phyloP scores from a whole-genome alignment of 331 rosid species.

The Pyrus hybrid region DNA sequence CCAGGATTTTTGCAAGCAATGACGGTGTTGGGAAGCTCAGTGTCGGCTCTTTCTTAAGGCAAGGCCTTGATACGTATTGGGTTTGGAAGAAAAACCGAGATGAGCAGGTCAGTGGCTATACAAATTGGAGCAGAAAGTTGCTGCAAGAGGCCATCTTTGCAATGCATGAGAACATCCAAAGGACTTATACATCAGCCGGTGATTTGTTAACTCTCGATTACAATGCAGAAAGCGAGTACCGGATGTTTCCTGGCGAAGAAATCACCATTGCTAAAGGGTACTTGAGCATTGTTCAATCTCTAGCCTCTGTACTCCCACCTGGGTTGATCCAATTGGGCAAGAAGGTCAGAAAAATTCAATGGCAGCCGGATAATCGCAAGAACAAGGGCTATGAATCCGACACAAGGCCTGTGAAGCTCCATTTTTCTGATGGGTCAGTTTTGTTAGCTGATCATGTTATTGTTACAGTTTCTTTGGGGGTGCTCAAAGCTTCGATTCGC shows the following conservation, averaged over 20 bases:
- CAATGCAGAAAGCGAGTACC: constrained; percentile 71
- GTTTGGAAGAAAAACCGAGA: constrained; percentile 23
- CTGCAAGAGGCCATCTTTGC: constrained; percentile 68
- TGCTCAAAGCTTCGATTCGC: constrained; percentile 64
- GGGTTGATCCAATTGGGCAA: constrained; percentile 62
- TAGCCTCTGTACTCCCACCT: constrained; percentile 80
- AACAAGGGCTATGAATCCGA: constrained; percentile 17
- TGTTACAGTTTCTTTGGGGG: constrained; percentile 87
- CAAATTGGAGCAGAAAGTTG: constrained; percentile 49
- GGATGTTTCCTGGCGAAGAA: constrained; percentile 87
- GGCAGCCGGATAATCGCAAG: constrained; percentile 48
- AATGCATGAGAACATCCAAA: constrained; percentile 69
- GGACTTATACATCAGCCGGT: constrained; percentile 89
- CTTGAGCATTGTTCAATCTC: constrained; percentile 48
- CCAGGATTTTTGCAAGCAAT: constrained; percentile 13
- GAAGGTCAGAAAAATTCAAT: constrained; percentile 67
- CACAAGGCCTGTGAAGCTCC: constrained; percentile 66
- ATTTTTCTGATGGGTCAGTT: constrained; percentile 67
- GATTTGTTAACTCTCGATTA: constrained; percentile 63
- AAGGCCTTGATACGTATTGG: constrained; percentile 57
- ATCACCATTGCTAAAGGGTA: constrained; percentile 93
- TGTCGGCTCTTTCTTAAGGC: constrained; percentile 56
- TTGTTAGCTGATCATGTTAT: constrained; percentile 84
- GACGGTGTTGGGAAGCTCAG: constrained; percentile 32
- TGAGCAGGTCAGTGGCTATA: constrained; percentile 34